phyloP scores from a whole-genome alignment of 306 rosid genomes.

The Calophaca sinica region DNA sequence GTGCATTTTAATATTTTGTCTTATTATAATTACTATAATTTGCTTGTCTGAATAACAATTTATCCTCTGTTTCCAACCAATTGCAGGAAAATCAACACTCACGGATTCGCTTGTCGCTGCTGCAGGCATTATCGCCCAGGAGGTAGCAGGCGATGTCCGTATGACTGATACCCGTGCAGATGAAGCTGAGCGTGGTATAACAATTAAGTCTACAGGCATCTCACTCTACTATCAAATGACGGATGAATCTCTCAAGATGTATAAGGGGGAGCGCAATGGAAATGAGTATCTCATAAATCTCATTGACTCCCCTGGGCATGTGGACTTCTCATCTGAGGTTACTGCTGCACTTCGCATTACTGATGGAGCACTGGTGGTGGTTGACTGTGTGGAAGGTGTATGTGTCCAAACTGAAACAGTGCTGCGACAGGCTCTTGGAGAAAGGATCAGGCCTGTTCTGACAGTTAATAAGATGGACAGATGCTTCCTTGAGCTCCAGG shows the following conservation, averaged over 20 bases:
- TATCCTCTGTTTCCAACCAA: neutral
- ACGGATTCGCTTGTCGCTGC: slow-evolving; percentile 97
- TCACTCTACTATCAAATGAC: slow-evolving; percentile 90
- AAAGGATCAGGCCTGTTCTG: slow-evolving; percentile 86
- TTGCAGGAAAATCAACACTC: slow-evolving; percentile 80
- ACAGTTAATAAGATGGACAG: slow-evolving; percentile 96
- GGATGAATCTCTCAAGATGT: slow-evolving; percentile 61
- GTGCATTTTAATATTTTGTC: neutral
- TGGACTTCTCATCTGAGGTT: slow-evolving; percentile 92
- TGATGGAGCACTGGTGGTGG: slow-evolving; percentile 93
- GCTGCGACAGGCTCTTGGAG: slow-evolving; percentile 90
- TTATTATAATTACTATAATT: neutral
- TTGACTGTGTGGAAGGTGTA: slow-evolving; percentile 90
- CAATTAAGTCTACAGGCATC: slow-evolving; percentile 91
- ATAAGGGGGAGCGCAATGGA: slow-evolving; percentile 74
- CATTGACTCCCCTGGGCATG: slow-evolving; percentile 93
- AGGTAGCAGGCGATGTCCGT: slow-evolving; percentile 93
- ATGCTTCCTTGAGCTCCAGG: slow-evolving; percentile 93
- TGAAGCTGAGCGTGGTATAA: slow-evolving; percentile 98
- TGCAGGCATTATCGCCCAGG: slow-evolving; percentile 94
- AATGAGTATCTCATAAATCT: slow-evolving; percentile 94
- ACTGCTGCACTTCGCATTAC: slow-evolving; percentile 95
- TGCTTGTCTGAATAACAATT: neutral
- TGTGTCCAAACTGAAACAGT: slow-evolving; percentile 95
- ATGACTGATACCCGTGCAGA: slow-evolving; percentile 93